Percentiles rank a stretch among this genome's conserved stretches.
Conservation (phyloP, 352 stramenopile genomes). For the Elongisporangium prolatum region DNA sequence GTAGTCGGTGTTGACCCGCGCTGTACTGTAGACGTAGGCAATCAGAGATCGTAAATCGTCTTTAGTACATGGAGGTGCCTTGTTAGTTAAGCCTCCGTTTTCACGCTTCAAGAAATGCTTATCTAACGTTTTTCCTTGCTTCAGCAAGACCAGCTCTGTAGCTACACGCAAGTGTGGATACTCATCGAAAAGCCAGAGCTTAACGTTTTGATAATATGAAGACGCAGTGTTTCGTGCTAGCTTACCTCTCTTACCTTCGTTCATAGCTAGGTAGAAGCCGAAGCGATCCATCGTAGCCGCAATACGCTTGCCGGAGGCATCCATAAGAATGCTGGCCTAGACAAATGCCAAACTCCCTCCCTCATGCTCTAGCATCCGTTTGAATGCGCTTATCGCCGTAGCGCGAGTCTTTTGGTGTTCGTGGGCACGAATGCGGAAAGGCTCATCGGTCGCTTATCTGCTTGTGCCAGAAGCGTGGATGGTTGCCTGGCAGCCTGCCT, state of each 20-base stretch:
- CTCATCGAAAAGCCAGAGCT: constrained; percentile 6
- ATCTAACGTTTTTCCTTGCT: constrained; percentile 10
- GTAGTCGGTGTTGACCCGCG: background rate
- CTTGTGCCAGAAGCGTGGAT: background rate
- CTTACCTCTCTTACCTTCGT: constrained; percentile 14
- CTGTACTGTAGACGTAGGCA: no score
- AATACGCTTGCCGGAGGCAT: constrained; percentile 1
- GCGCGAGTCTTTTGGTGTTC: constrained; percentile 10
- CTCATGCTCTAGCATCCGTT: constrained; percentile 3
- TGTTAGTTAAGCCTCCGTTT: constrained; percentile 7
- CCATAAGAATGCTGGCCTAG: constrained; percentile 1
- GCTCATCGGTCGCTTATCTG: constrained; percentile 6
- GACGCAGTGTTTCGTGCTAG: constrained; percentile 6
- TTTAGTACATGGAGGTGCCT: constrained; percentile 10
- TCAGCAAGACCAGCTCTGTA: constrained; percentile 8
- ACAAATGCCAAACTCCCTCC: constrained; percentile 3
- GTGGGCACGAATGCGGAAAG: constrained; percentile 6
- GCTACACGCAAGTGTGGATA: constrained; percentile 3
- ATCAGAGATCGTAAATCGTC: constrained; percentile 10
- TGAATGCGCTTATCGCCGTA: constrained; percentile 4
- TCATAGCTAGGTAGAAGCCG: constrained; percentile 8
- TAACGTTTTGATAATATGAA: constrained; percentile 9
- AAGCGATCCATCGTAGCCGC: constrained; percentile 7
- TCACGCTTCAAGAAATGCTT: constrained; percentile 11
- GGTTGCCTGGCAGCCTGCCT: no score